Percentiles rank a stretch among this genome's conserved stretches.
phyloP scores from a whole-genome alignment of 257 asterid genomes.

The Ligustrum vulgare region DNA sequence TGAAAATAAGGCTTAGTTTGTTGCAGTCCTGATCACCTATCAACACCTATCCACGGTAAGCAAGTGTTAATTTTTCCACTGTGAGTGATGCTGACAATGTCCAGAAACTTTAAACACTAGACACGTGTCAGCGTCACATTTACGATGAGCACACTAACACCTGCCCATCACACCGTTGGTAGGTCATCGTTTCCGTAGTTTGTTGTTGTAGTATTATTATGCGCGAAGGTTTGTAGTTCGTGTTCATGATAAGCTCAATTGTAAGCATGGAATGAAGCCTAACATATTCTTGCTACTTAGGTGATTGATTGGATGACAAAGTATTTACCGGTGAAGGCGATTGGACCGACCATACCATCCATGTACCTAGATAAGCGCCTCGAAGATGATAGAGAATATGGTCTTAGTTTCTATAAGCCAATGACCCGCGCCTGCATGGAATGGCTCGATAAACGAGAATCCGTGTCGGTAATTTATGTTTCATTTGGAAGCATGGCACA shows the following conservation, averaged over 20 bases:
- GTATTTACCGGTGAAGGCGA: constrained; percentile 31
- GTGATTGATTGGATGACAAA: constrained; percentile 37
- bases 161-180: too few relatives aligned
- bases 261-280: not conserved
- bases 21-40: too few relatives aligned
- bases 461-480: constrained; percentile 31
- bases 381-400: constrained; percentile 37
- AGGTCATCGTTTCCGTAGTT: too few relatives aligned
- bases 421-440: constrained; percentile 22
- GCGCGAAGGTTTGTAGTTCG: not conserved
- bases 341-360: constrained; percentile 52
- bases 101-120: too few relatives aligned
- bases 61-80: too few relatives aligned
- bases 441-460: constrained; percentile 30
- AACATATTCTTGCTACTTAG: constrained; percentile 13
- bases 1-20: not conserved
- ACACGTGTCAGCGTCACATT: too few relatives aligned
- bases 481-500: constrained; percentile 42
- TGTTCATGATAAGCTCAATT: too few relatives aligned
- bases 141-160: too few relatives aligned
- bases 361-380: constrained; percentile 49
- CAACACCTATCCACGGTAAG: too few relatives aligned
- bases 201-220: not conserved
- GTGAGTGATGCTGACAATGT: too few relatives aligned
- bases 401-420: constrained; percentile 42